Evolutionary conservation across 805 yeast genomes (phyloP), one percentile per base, ranked within the genome.

Genomic region (Grigorovia transvaalensis): DNA sequence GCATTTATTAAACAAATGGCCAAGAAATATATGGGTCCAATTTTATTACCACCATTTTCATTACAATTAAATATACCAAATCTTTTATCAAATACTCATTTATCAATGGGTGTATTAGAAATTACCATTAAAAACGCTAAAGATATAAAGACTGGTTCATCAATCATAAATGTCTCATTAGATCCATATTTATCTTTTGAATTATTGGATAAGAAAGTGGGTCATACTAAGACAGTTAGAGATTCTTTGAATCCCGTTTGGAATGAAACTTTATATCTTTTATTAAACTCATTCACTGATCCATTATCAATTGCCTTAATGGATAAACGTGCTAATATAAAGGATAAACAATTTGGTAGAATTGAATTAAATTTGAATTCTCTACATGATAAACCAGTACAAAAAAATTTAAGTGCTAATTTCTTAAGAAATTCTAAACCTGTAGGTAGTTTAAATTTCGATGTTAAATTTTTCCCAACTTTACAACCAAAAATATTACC

Each of bases 61-160:
- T 86, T 90, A 75, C 96, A 93, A 72, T 72, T 93, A 65, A 93
- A 95, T 62, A 78, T 93, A 46, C 96, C 95, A 64, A 96, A 89
- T 71, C 72, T 93, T 64, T 68, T 91, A 59, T 84, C 95, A 19
- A 96, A 96, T 62, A 83, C 91, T 46, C 83, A 83, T 61, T 80
- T 91, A 41, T 84, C 98, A 7, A 75, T 88, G 59, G 99, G 99
- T 71, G 86, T 93, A 35, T 70, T 93, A 56, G 84, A 83, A 45
- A 67, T 93, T 45, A 79, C 77, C 30, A 73, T 85, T 42, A 80
- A 82, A 59, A 72, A 77, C 45, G 96, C 95, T 18, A 75, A 73
- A 56, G 79, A 77, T 46, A 72, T 93, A 60, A 80, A 77, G 59
- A 86, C 88, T 51, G 81, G 85, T 54, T 83, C 81, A 51, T 70